These are phyloP conservation scores for Xylariomycetidae sp. DNA, from an alignment of 2,329 filamentous ascomycete species.

Conservation along the genomic window DNA sequence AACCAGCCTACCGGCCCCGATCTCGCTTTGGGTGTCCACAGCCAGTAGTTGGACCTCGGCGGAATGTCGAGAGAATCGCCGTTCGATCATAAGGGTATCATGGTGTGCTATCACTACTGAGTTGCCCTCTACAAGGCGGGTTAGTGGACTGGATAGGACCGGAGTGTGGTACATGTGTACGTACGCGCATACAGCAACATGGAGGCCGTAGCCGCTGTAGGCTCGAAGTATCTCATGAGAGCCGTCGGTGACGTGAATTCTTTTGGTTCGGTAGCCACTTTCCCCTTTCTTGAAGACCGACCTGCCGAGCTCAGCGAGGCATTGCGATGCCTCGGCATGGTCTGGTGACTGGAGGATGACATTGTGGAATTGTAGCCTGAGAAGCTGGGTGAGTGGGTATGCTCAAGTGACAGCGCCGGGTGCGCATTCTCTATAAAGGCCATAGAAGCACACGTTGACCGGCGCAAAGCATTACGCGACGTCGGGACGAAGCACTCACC, in stretches of 20 bases:
- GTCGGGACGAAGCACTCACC: too few species aligned
- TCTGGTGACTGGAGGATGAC: slow-evolving; percentile 45
- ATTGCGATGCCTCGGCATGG: slow-evolving; percentile 51
- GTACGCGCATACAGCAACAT: slow-evolving; percentile 75
- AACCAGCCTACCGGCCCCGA: slow-evolving; percentile 75
- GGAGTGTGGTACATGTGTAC: slow-evolving; percentile 9
- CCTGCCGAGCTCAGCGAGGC: slow-evolving; percentile 50
- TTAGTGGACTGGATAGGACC: slow-evolving; percentile 6
- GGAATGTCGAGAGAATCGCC: slow-evolving; percentile 75
- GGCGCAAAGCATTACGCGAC: too few species aligned
- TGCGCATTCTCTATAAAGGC: too few species aligned
- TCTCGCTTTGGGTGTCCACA: slow-evolving; percentile 86
- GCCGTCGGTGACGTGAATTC: slow-evolving; percentile 46
- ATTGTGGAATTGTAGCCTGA: slow-evolving; percentile 42
- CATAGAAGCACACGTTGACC: too few species aligned
- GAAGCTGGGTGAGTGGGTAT: too few species aligned
- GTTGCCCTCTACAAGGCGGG: slow-evolving; percentile 52
- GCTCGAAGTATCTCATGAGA: slow-evolving; percentile 61
- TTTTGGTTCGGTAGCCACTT: slow-evolving; percentile 35
- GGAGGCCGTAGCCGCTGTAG: slow-evolving; percentile 84
- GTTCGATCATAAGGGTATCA: slow-evolving; percentile 83
- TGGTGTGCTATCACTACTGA: slow-evolving; percentile 85
- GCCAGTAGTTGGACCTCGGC: slow-evolving; percentile 79
- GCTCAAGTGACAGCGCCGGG: too few species aligned
- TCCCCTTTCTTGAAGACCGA: slow-evolving; percentile 44